These are phyloP conservation scores for Tubosaeta sp. DNA, from an alignment of 768 basidiomycete genomes.

Conservation along the genomic window DNA sequence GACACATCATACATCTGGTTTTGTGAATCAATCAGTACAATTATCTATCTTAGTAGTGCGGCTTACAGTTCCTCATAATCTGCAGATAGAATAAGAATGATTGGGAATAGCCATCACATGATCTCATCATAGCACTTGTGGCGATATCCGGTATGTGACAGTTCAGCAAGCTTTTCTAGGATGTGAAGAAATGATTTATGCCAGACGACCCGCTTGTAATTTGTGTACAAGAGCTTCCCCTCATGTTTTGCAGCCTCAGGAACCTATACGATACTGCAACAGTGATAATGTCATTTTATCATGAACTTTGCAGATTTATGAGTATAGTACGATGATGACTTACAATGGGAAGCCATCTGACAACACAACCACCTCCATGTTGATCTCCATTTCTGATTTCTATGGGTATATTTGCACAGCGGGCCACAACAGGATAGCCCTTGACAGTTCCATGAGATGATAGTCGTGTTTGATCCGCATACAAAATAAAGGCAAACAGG, in stretches of 20 bases:
- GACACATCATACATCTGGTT: no score
- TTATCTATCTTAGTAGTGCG: no score
- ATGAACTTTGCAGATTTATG: no score
- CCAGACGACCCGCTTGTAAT: slow-evolving; percentile 34
- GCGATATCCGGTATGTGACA: slow-evolving; percentile 18
- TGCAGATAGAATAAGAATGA: slow-evolving; percentile 35
- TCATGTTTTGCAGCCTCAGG: slow-evolving; percentile 27
- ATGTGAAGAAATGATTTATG: slow-evolving; percentile 30
- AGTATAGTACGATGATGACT: no score
- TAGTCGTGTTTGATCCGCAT: not conserved
- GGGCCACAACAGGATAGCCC: not conserved
- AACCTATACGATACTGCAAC: no score
- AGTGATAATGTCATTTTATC: no score
- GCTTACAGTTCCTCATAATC: slow-evolving; percentile 45
- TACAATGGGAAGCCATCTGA: slow-evolving; percentile 20
- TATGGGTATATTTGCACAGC: not conserved
- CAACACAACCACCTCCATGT: not conserved
- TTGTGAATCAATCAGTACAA: no score
- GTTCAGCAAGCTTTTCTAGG: no score
- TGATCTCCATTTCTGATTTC: not conserved
- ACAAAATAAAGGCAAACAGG: not conserved
- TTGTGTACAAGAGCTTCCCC: slow-evolving; percentile 25
- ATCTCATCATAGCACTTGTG: slow-evolving; percentile 23
- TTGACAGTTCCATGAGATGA: not conserved
- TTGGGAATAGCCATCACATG: slow-evolving; percentile 28